Percentiles rank a stretch among this genome's conserved stretches.
Conservation (phyloP, 495 filamentous ascomycete species). For the Xylaria cubensis region DNA sequence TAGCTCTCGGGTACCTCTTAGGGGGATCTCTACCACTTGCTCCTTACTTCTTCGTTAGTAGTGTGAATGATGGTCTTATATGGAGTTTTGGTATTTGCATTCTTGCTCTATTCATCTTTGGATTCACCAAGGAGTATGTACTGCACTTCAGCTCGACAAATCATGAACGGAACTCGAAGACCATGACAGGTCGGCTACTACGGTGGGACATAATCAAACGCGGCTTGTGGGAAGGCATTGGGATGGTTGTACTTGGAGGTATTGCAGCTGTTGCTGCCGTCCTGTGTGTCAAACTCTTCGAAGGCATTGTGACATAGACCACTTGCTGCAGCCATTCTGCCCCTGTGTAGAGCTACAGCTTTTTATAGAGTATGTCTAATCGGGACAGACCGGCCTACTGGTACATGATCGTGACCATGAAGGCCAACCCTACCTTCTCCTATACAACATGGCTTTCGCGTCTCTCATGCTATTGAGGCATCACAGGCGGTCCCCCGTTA, state of each 20-base stretch:
- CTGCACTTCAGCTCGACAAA: constrained; percentile 52
- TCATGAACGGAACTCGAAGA: constrained; percentile 36
- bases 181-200: constrained; percentile 32
- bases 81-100: constrained; percentile 76
- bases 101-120: constrained; percentile 74
- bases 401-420: background rate
- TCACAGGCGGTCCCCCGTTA: constrained; percentile 11
- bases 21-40: constrained; percentile 75
- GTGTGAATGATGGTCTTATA: constrained; percentile 66
- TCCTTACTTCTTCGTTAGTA: constrained; percentile 76
- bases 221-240: constrained; percentile 53
- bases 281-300: constrained; percentile 67
- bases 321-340: background rate
- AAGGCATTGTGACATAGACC: constrained; percentile 37
- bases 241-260: constrained; percentile 72
- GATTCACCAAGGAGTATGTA: constrained; percentile 70
- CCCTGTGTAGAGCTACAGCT: background rate
- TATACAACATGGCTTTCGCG: background rate
- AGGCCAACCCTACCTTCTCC: background rate
- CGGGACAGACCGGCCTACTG: background rate
- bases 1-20: constrained; percentile 75
- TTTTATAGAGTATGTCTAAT: constrained; percentile 17
- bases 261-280: constrained; percentile 71
- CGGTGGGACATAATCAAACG: constrained; percentile 33
- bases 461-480: background rate